These are phyloP conservation scores for Laburnicola sp. DNA, from an alignment of 2,329 filamentous ascomycete genomes.

Conservation along the genomic window DNA sequence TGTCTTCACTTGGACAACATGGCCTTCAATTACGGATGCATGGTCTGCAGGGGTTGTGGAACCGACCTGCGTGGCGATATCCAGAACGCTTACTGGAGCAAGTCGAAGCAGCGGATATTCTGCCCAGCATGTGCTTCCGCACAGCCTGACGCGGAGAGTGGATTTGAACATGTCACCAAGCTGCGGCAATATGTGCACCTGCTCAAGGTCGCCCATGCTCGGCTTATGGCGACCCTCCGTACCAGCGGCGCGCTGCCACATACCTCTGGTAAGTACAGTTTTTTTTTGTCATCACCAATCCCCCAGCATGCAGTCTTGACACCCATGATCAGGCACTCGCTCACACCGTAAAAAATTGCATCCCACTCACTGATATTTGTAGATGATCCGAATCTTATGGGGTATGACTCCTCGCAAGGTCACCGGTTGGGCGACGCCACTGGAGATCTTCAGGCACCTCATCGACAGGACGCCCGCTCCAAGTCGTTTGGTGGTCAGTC, in stretches of 20 bases:
- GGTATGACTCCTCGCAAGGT: slow-evolving; percentile 68
- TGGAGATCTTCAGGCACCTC: slow-evolving; percentile 54
- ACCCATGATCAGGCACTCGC: slow-evolving; percentile 33
- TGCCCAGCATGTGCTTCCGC: slow-evolving; percentile 69
- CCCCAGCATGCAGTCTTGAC: slow-evolving; percentile 36
- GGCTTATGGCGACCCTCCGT: slow-evolving; percentile 83
- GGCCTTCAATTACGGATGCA: slow-evolving; percentile 82
- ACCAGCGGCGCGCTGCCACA: slow-evolving; percentile 79
- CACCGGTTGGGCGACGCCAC: slow-evolving; percentile 56
- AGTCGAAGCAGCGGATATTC: slow-evolving; percentile 67
- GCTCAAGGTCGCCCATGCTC: slow-evolving; percentile 84
- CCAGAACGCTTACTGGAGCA: slow-evolving; percentile 71
- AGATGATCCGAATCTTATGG: slow-evolving; percentile 71
- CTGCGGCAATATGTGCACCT: slow-evolving; percentile 94
- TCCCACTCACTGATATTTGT: slow-evolving; percentile 34
- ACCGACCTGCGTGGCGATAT: slow-evolving; percentile 71
- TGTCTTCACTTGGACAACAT: slow-evolving; percentile 75
- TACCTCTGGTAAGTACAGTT: slow-evolving; percentile 59
- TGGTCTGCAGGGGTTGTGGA: slow-evolving; percentile 70
- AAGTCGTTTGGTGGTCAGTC: slow-evolving; percentile 70
- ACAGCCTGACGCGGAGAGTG: slow-evolving; percentile 59
- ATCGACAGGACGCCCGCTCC: slow-evolving; percentile 69
- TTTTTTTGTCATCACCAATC: slow-evolving; percentile 7
- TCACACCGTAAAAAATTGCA: slow-evolving; percentile 34
- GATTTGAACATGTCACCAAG: slow-evolving; percentile 77